Base-by-base conservation (phyloP, 345 rosid species). In the Xanthoceras sorbifolium region DNA sequence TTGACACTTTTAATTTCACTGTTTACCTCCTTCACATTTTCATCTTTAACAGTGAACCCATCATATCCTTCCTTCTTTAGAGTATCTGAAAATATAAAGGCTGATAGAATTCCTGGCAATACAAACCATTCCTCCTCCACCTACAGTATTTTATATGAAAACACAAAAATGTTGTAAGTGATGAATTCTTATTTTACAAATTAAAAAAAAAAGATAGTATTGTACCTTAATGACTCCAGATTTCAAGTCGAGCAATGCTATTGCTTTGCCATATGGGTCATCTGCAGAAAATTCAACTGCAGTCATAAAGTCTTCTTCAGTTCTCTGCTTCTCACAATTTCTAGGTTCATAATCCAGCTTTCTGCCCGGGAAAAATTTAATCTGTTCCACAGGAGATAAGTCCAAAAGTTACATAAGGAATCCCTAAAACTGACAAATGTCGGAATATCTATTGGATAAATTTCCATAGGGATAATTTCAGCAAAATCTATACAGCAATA, bases 241-340 rank as follows among this genome's bases (percentile, higher is more conserved):
- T 77, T 90, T 91, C 64, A 93, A 65, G 88, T 96, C 87, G n/a
- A 93, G 82, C 85, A 96, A 86, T 69, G 92, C 97, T 73, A 90
- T 88, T 50, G 97, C 89, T 79, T 87, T 93, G 2, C 99, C 99
- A 73, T 92, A 96, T 62, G 99, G 97, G 83, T 88, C 50, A 73
- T 87, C 77, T 48, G 82, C 44, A 57, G 99, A 92, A 78, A 93
- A 91, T 71, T 93, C 98, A 80, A 91, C 91, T 9, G 91, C 91
- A 74, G 97, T 93, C 84, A 92, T 46, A 69, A 84, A 92, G 72
- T 91, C 90, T 77, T 85, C 81, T 80, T 90, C 94, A 18, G 60
- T 84, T 81, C 83, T 83, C 68, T 54, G 77, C 85, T 84, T 89
- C 79, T 79, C 79, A 40, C 82, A 76, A 63, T 74, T 80, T 74